Conservation (phyloP, 768 basidiomycete species). For the Arthromyces matolae region DNA sequence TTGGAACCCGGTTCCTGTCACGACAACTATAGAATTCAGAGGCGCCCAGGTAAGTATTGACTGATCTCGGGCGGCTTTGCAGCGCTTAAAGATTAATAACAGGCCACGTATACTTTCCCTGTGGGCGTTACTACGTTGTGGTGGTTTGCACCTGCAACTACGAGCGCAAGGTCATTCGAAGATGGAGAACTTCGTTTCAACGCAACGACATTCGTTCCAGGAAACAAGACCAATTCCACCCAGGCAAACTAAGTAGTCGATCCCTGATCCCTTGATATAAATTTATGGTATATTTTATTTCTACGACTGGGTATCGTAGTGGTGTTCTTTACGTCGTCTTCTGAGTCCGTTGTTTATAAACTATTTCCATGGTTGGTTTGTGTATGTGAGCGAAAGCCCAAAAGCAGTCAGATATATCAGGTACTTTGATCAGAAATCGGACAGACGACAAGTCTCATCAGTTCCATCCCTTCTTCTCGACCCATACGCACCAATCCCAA, state of each 20-base stretch:
- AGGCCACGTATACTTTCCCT: constrained; percentile 75
- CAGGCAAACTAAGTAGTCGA: neutral
- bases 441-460: neutral
- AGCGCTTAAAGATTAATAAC: neutral
- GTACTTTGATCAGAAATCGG: neutral
- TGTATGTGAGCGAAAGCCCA: neutral
- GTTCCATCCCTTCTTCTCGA: neutral
- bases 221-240: neutral
- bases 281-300: too few species aligned
- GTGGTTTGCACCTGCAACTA: constrained; percentile 40
- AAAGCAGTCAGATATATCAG: neutral
- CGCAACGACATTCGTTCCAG: constrained; percentile 3
- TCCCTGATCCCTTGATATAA: neutral
- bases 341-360: too few species aligned
- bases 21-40: constrained; percentile 60
- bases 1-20: constrained; percentile 54
- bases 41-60: constrained; percentile 50
- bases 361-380: too few species aligned
- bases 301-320: too few species aligned
- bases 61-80: too few species aligned
- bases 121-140: constrained; percentile 64
- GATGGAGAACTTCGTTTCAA: constrained; percentile 10
- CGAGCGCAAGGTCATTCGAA: neutral
- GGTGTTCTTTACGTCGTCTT: too few species aligned
- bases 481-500: neutral